Percentiles rank a stretch among this genome's conserved stretches.
Conservation (phyloP, 2,329 filamentous ascomycete species). For the Thelonectria discophora region DNA sequence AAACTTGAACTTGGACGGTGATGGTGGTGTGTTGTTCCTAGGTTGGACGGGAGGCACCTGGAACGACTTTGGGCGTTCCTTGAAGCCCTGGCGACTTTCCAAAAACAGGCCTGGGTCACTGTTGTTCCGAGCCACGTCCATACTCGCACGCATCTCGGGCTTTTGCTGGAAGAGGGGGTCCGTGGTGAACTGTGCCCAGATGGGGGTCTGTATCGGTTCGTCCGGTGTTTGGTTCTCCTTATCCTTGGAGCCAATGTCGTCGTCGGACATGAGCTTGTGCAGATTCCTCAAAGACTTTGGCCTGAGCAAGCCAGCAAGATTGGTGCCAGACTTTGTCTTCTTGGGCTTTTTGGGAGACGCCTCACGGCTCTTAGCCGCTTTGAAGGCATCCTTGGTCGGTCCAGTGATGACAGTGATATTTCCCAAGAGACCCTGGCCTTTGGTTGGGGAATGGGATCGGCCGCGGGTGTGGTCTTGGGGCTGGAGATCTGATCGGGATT, state of each 20-base stretch:
- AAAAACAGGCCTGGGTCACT: slow-evolving; percentile 34
- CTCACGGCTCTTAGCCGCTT: slow-evolving; percentile 52
- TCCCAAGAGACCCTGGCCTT: slow-evolving; percentile 54
- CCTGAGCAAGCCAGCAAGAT: slow-evolving; percentile 79
- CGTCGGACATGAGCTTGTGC: slow-evolving; percentile 62
- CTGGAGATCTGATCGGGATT: slow-evolving; percentile 46
- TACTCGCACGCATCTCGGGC: slow-evolving; percentile 37
- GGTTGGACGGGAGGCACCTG: slow-evolving; percentile 47
- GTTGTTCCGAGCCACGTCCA: slow-evolving; percentile 36
- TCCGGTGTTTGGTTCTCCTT: slow-evolving; percentile 83
- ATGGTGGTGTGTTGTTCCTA: slow-evolving; percentile 35
- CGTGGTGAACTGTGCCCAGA: slow-evolving; percentile 77
- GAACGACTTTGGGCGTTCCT: slow-evolving; percentile 61
- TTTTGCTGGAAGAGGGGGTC: slow-evolving; percentile 38
- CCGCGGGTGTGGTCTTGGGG: slow-evolving; percentile 44
- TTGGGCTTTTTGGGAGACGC: slow-evolving; percentile 69
- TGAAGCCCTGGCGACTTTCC: slow-evolving; percentile 41
- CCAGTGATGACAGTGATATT: slow-evolving; percentile 56
- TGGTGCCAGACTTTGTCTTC: slow-evolving; percentile 85
- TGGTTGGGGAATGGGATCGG: slow-evolving; percentile 55
- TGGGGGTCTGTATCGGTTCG: slow-evolving; percentile 66
- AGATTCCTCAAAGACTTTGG: slow-evolving; percentile 77
- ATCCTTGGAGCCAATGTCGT: slow-evolving; percentile 66
- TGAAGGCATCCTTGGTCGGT: slow-evolving; percentile 45
- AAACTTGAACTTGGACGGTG: slow-evolving; percentile 35